Base-by-base conservation (phyloP, 805 yeast genomes). In the Wickerhamia fluorescens region DNA sequence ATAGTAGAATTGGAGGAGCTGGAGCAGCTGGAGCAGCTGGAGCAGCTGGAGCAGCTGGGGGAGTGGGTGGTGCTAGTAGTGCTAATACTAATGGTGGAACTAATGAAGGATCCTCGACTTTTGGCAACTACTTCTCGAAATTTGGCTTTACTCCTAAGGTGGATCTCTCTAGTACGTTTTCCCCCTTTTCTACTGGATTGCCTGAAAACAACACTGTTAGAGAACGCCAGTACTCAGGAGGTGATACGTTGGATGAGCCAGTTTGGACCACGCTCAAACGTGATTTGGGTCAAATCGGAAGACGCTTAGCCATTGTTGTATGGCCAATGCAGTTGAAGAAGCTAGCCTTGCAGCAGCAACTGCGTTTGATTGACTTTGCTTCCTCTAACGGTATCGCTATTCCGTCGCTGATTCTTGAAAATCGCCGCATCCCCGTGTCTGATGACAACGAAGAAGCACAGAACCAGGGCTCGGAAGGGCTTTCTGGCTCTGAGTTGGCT, bases 241-340 rank as follows among this genome's bases (percentile, higher is more conserved):
- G 83, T 16, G 81, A 78, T 45, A 78, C 87, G 3, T 53, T 78
- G 8, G 85, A 79, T 44, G 87, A 78, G 52, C 83, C 86, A 0
- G 78, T 78, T 6, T 47, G 60, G 44, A 56, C 63, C 18, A 78
- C 87, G 0, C 51, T 78, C 37, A 45, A 46, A 17, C 42, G 68
- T 31, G 70, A 63, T 35, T 34, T 61, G 11, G 28, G 41, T 4
- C 61, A 57, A 29, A 61, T 63, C 14, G 60, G 52, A 20, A 49
- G 46, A 20, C 38, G 68, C 16, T 42, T 63, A 17, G 51, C 51
- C 9, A 52, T 58, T 5, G 68, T 63, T n/a, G 45, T 63, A 20
- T 63, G 70, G 70, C 70, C 70, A 3, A 50, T 51, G 42, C 68
- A 58, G 36, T 52, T 63, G 33, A 43, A 55, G 20, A 39, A 47